phyloP scores from a whole-genome alignment of 306 rosid genomes.

The Glycyrrhiza uralensis region DNA sequence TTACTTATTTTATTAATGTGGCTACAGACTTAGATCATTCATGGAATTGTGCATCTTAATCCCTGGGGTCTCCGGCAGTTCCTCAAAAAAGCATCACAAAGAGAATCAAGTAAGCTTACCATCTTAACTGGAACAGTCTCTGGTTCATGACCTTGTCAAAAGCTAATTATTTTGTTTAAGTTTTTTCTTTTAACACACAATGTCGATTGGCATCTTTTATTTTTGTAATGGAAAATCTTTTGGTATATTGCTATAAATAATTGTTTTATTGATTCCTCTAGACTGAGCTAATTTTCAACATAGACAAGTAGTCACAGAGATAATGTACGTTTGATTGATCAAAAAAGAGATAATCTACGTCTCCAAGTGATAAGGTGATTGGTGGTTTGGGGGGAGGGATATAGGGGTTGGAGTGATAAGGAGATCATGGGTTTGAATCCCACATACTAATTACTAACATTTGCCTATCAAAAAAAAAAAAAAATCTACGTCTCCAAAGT shows the following conservation, averaged over 20 bases:
- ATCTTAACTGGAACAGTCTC: background rate
- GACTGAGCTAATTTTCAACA: conserved; percentile 4
- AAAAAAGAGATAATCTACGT: conserved; percentile 15
- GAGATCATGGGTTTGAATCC: too few species aligned
- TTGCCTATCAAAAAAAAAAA: too few species aligned
- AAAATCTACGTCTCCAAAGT: conserved; percentile 2
- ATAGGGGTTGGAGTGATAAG: too few species aligned
- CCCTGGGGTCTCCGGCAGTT: conserved; percentile 67
- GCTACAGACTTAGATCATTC: conserved; percentile 80
- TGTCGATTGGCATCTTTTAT: background rate
- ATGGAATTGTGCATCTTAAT: conserved; percentile 92
- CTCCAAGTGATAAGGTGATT: too few species aligned
- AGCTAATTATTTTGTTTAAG: conserved; percentile 12
- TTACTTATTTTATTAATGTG: conserved; percentile 22
- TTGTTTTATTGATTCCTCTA: conserved; percentile 4
- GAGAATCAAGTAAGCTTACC: conserved; percentile 48
- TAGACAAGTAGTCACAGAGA: background rate
- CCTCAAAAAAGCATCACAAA: conserved; percentile 46
- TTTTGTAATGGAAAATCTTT: background rate
- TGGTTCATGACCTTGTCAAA: conserved; percentile 11
- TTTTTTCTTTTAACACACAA: background rate
- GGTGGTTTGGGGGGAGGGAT: too few species aligned
- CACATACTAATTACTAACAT: too few species aligned
- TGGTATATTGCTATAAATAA: background rate
- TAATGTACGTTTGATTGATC: too few species aligned